Percentiles rank a stretch among this genome's conserved stretches.
phyloP scores from a whole-genome alignment of 441 rosid genomes.

The Populus hybrid region DNA sequence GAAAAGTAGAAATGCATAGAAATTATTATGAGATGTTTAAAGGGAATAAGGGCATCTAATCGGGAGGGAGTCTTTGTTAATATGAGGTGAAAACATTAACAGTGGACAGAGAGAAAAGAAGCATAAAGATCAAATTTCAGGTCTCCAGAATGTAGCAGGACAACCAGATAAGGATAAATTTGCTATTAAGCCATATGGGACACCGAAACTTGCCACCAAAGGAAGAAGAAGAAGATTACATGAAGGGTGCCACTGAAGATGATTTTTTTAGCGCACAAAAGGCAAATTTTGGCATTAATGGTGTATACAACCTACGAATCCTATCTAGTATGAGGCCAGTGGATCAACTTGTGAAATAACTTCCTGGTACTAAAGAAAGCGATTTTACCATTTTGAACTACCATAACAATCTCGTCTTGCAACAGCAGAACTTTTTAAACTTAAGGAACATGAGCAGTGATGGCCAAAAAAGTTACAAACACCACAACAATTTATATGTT shows the following conservation, averaged over 20 bases:
- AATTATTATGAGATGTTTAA: background rate
- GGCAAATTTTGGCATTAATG: background rate
- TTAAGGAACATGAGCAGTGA: background rate
- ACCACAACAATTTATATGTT: background rate
- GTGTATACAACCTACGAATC: background rate
- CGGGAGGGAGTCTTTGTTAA: background rate
- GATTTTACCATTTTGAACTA: background rate
- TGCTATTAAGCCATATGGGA: background rate
- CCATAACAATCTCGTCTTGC: background rate
- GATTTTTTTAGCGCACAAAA: background rate
- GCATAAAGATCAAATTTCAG: background rate
- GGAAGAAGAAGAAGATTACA: background rate
- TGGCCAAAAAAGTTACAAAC: background rate
- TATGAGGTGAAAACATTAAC: background rate
- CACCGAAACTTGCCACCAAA: background rate
- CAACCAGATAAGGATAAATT: background rate
- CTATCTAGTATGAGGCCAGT: background rate
- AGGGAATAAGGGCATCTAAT: too few relatives aligned
- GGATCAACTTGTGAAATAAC: background rate
- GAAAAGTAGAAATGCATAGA: slow-evolving; percentile 17
- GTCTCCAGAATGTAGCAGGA: background rate
- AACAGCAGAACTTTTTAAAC: background rate
- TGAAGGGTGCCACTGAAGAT: background rate
- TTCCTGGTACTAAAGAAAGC: background rate
- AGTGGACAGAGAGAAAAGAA: background rate